A percentile compares a stretch with the other conserved stretches of the same genome.
phyloP scores from a whole-genome alignment of 164 flowering plant species.

The Dillenia suffruticosa region DNA sequence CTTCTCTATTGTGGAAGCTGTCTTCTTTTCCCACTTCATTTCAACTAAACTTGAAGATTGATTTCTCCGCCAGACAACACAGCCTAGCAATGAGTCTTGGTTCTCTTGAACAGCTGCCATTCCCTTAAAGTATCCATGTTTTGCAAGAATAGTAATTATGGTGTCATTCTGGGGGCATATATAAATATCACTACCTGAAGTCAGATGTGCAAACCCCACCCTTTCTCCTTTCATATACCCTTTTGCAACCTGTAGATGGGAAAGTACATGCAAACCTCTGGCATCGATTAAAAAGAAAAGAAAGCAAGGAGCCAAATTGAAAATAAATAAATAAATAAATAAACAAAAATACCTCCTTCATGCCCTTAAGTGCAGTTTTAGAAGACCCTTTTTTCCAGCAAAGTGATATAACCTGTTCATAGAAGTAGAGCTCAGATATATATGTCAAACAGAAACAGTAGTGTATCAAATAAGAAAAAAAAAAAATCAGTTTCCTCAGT shows the following conservation, averaged over 20 bases:
- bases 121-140: conserved; percentile 63
- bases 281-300: neutral
- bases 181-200: conserved; percentile 43
- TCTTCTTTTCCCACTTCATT: conserved; percentile 21
- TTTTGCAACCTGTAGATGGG: conserved; percentile 36
- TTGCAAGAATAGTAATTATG: conserved; percentile 53
- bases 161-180: conserved; percentile 53
- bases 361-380: conserved; percentile 33
- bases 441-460: no score
- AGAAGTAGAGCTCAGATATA: neutral
- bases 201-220: conserved; percentile 47
- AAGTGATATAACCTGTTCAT: conserved; percentile 51
- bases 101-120: conserved; percentile 43
- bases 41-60: conserved; percentile 17
- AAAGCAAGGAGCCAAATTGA: neutral
- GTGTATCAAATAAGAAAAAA: no score
- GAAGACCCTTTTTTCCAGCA: conserved; percentile 55
- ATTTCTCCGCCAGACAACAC: conserved; percentile 58
- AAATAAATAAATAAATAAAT: no score
- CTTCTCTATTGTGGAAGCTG: conserved; percentile 5
- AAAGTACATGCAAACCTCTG: neutral
- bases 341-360: conserved; percentile 43
- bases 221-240: conserved; percentile 32
- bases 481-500: no score
- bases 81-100: conserved; percentile 44